Evolutionary conservation across 495 filamentous ascomycete genomes (phyloP), one percentile per base, ranked within the genome.

Genomic region (Amniculicola lignicola): DNA sequence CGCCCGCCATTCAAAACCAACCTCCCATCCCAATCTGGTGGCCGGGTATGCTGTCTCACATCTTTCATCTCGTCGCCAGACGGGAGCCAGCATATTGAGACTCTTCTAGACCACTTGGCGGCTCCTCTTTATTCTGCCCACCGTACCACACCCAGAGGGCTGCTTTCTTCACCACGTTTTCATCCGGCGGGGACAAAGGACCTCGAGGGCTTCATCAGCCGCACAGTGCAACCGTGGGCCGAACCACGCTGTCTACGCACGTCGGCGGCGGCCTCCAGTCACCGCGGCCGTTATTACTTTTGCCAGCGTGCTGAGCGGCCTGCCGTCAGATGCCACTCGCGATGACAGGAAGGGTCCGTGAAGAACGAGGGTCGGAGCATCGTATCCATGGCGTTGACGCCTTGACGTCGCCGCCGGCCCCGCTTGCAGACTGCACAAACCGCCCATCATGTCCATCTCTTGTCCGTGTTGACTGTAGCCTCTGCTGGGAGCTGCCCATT

Each of bases 81-180:
- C 42, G 49, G 57, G 28, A 54, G 49, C 25, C 40, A 51, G 51
- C 37, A 55, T 39, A 42, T 54, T 52, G 29, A 21, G 51, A 61
- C 43, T 25, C 51, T 35, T 61, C 58, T 31, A 54, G 58, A 49
- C 51, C 51, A n/a, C 58, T 61, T 61, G 58, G 58, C 58, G 25
- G 23, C 24, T 18, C 16, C 39, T 38, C 51, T 37, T 46, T 46
- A 21, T 29, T 45, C 40, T 31, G n/a, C n/a, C n/a, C n/a, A n/a
- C n/a, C n/a, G n/a, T n/a, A 21, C 21, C 39, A 42, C 38, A 19
- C 3, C 24, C 27, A 5, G 40, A 9, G 25, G 21, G 31, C 42
- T 47, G 43, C n/a, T n/a, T 19, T 56, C 16, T 57, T 37, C 43
- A 39, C 33, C 43, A 46, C 51, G 40, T 54, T 46, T 54, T 40